Evolutionary conservation across 768 basidiomycete genomes (phyloP), one percentile per base, ranked within the genome.

Genomic region (Rhizopogon rudus): DNA sequence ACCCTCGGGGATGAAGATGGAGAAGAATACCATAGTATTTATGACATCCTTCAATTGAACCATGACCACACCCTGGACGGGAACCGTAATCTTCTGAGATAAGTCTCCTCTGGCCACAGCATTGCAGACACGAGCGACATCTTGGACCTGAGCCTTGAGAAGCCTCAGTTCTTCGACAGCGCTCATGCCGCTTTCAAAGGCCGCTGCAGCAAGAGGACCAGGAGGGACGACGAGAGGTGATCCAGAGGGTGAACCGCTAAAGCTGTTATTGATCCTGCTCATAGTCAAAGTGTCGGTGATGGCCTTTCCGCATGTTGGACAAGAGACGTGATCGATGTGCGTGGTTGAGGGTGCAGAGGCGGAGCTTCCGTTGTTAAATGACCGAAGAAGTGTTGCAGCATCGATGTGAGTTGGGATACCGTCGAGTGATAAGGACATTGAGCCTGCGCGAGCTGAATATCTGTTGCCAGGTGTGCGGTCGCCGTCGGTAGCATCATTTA

Each of bases 101-200:
- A 91, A 66, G 62, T 90, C 87, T 8, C 88, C 88, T 4, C 79
- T 75, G 2, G 88, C 88, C 49, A 90, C 88, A 16, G 88, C 88
- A 65, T 87, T 87, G 68, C 88, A 91, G 35, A 91, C 88, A 31
- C 88, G 75, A 17, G 87, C 87, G 44, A 90, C 87, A 61, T 91
- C 77, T 72, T 91, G 87, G 0, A 93, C 89, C 72, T 93, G 91
- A 20, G 88, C 87, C 68, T 90, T 90, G 56, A 93, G 79, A 37
- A 91, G 69, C 60, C 80, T 81, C 35, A 93, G 78, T 71, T 93
- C 90, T 67, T 90, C 84, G 12, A 85, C 81, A n/a, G 83, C 83
- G 55, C 80, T 82, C 77, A 85, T 78, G 48, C 81, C 82, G 58
- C 78, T 78, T 67, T 83, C 81, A 53, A 76, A 77, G 4, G 81